A percentile compares a stretch with the other conserved stretches of the same genome.
phyloP scores from a whole-genome alignment of 2,329 filamentous ascomycete species.

The Cercospora sp. region DNA sequence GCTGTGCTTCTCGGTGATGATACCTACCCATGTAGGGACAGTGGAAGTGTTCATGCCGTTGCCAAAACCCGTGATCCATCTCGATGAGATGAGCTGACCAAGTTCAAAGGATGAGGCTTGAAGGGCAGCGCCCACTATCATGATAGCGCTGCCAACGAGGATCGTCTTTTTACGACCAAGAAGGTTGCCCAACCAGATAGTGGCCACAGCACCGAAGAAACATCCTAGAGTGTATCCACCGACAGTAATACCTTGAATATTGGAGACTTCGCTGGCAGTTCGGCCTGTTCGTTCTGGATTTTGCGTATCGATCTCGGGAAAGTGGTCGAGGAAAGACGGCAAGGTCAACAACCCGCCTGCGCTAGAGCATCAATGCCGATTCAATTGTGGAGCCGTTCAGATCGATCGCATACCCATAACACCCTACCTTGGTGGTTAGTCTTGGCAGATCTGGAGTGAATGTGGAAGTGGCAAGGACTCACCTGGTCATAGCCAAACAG shows the following conservation, averaged over 20 bases:
- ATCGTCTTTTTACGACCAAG: constrained; percentile 59
- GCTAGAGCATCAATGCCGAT: background rate
- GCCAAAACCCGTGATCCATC: constrained; percentile 53
- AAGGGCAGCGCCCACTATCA: constrained; percentile 60
- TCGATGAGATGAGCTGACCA: constrained; percentile 48
- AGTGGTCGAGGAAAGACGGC: constrained; percentile 39
- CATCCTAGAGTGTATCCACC: constrained; percentile 19
- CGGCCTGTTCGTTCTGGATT: constrained; percentile 18
- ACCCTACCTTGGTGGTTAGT: constrained; percentile 29
- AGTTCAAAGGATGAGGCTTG: constrained; percentile 55
- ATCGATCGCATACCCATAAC: constrained; percentile 39
- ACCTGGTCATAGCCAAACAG: constrained; percentile 30
- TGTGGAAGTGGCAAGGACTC: background rate
- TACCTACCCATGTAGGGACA: constrained; percentile 40
- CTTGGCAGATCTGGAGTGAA: constrained; percentile 29
- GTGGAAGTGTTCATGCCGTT: constrained; percentile 42
- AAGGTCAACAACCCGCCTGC: constrained; percentile 43
- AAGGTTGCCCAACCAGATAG: constrained; percentile 56
- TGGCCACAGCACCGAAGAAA: constrained; percentile 31
- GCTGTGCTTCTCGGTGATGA: background rate
- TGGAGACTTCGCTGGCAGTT: constrained; percentile 40
- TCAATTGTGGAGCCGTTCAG: background rate
- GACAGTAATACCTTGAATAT: constrained; percentile 18
- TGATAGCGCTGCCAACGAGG: constrained; percentile 60
- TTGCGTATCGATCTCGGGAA: constrained; percentile 41